phyloP scores from a whole-genome alignment of 169 alveolate genomes.

The Amoebophrya sp. region DNA sequence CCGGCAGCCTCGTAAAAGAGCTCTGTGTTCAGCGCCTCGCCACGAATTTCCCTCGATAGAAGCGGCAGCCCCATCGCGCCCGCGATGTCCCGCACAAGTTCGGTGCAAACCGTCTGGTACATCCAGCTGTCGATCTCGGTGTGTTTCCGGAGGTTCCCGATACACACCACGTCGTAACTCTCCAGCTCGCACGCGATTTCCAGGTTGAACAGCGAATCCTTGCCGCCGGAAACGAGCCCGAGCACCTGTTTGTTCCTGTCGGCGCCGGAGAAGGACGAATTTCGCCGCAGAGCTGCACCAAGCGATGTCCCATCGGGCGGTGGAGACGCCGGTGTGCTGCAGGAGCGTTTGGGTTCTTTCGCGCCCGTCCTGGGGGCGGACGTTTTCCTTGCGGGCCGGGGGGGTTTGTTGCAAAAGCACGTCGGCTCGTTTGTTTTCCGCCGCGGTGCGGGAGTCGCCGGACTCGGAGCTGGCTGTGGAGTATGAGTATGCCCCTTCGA shows the following conservation, averaged over 20 bases:
- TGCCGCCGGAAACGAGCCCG: constrained; percentile 52
- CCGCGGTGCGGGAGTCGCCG: too few species aligned
- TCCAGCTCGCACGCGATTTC: constrained; percentile 16
- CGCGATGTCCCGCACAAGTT: constrained; percentile 70
- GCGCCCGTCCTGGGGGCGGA: too few species aligned
- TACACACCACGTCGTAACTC: constrained; percentile 18
- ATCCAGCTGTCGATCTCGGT: constrained; percentile 79
- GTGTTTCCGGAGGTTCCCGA: constrained; percentile 14
- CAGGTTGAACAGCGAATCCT: constrained; percentile 47
- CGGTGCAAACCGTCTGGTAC: constrained; percentile 88
- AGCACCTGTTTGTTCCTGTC: neutral
- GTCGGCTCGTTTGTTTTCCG: too few species aligned
- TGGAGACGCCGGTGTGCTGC: too few species aligned
- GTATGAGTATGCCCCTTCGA: too few species aligned
- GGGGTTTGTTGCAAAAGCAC: too few species aligned
- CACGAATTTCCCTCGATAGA: neutral
- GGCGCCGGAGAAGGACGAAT: too few species aligned
- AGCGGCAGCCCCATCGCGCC: constrained; percentile 79
- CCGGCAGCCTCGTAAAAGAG: neutral
- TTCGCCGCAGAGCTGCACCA: too few species aligned
- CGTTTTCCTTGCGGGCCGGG: too few species aligned
- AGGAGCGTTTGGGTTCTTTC: too few species aligned
- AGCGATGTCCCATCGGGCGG: too few species aligned
- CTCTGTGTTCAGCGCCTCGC: neutral
- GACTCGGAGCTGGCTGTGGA: too few species aligned